phyloP scores from a whole-genome alignment of 768 basidiomycete genomes.

The Lenzites betulinus region DNA sequence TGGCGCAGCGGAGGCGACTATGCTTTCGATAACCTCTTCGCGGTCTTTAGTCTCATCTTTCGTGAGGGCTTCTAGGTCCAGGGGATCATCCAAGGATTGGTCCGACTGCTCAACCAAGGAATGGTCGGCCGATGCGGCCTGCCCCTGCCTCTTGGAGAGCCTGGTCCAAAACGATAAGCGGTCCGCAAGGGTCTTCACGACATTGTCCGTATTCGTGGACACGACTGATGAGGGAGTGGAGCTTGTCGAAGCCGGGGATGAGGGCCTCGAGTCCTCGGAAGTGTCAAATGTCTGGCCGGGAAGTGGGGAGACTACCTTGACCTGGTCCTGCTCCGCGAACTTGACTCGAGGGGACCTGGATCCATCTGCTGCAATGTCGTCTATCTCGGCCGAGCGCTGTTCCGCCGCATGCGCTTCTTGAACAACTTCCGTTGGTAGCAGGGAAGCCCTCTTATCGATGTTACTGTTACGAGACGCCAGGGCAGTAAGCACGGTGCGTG shows the following conservation, averaged over 20 bases:
- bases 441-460: conserved; percentile 46
- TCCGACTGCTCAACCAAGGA: conserved; percentile 16
- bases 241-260: conserved; percentile 32
- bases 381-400: neutral
- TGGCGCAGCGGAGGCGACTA: conserved; percentile 62
- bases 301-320: conserved; percentile 47
- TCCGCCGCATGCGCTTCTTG: neutral
- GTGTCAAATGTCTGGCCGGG: conserved; percentile 24
- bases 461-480: conserved; percentile 57
- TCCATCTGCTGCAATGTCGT: conserved; percentile 10
- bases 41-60: conserved; percentile 36
- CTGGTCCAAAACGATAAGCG: conserved; percentile 78
- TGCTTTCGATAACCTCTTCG: conserved; percentile 53
- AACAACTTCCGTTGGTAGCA: conserved; percentile 34
- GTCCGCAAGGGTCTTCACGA: conserved; percentile 63
- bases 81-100: conserved; percentile 19
- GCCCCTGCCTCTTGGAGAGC: conserved; percentile 30
- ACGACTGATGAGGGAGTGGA: conserved; percentile 56
- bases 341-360: conserved; percentile 46
- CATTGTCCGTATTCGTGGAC: conserved; percentile 44
- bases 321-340: conserved; percentile 50
- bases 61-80: conserved; percentile 33
- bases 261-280: conserved; percentile 18
- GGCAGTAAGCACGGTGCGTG: conserved; percentile 51
- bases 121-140: conserved; percentile 18